Base-by-base conservation (phyloP, 805 yeast species). In the Kuraishia capsulata region DNA sequence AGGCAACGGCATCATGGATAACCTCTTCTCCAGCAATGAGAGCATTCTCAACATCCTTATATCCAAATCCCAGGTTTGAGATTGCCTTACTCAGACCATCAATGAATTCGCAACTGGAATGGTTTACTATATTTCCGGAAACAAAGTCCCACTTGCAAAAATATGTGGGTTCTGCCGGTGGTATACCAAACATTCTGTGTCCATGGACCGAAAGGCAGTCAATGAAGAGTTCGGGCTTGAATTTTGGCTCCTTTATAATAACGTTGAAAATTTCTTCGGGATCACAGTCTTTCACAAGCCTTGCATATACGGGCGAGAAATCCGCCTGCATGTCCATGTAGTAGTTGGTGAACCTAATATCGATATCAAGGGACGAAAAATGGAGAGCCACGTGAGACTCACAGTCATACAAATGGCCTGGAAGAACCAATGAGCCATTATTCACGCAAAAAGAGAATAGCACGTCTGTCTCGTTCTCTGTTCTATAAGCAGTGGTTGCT, bases 251-350 rank as follows among this genome's bases (percentile, higher is more conserved):
- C 13, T 5, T 14, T 5, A 28, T 14, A 6, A 28, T 13, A 2
- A 34, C 37, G 36, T 19, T 53, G 44, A 42, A 57, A 40, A 48
- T 50, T 28, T 23, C 39, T 30, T 44, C 37, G 38, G 54, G 53
- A 34, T 51, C 51, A 34, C 49, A 48, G 32, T 42, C 39, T n/a
- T 47, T 52, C 9, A 54, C 36, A 13, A 45, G 40, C 10, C 54
- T 44, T 0, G 73, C 75, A 4, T 51, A 54, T 2, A 78, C 54
- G 1, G 89, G 86, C 10, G 82, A 67, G 30, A 79, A 65, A 45
- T 84, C 77, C 1, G 81, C 82, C 50, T 87, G 90, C 43, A 90
- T 54, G 52, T 90, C 96, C 96, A 92, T 89, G 52, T 90, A 92
- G 56, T 83, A 92, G 49, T 87, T 84, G 14, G 90, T 81, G 57